phyloP scores from a whole-genome alignment of 305 asterid genomes.

The Rubia peregrina region DNA sequence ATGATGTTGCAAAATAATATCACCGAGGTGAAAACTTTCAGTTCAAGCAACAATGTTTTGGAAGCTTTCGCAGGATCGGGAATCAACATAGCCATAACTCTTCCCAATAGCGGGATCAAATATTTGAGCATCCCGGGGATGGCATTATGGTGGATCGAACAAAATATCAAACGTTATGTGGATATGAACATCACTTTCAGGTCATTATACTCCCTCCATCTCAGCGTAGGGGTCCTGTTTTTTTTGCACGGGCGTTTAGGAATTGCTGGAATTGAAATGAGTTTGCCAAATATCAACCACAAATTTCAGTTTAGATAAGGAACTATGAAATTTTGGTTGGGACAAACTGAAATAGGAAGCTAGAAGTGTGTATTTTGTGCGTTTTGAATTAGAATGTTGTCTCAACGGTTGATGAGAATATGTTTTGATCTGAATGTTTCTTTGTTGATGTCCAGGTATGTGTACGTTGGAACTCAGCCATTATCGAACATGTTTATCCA shows the following conservation, averaged over 20 bases:
- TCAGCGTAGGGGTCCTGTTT: too few relatives aligned
- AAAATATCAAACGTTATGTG: background rate
- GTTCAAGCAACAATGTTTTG: conserved; percentile 27
- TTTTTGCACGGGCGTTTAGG: too few relatives aligned
- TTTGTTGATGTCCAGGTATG: conserved; percentile 17
- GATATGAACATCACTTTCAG: background rate
- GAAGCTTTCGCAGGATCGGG: conserved; percentile 22
- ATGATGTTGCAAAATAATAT: conserved; percentile 37
- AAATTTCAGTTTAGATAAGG: too few relatives aligned
- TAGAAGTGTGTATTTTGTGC: too few relatives aligned
- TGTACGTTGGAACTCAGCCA: conserved; percentile 30
- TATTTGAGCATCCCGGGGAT: background rate
- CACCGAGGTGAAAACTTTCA: conserved; percentile 21
- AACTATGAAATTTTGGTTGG: too few relatives aligned
- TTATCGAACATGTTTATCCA: conserved; percentile 10
- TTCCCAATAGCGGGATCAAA: background rate
- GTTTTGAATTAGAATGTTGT: background rate
- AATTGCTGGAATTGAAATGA: too few relatives aligned
- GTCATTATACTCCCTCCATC: background rate
- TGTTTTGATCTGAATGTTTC: background rate
- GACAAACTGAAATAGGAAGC: too few relatives aligned
- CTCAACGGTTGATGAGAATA: too few relatives aligned
- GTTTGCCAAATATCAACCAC: too few relatives aligned
- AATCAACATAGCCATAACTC: conserved; percentile 3
- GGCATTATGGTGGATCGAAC: background rate